phyloP scores from a whole-genome alignment of 2,329 filamentous ascomycete species.

The Colletotrichum sp. region DNA sequence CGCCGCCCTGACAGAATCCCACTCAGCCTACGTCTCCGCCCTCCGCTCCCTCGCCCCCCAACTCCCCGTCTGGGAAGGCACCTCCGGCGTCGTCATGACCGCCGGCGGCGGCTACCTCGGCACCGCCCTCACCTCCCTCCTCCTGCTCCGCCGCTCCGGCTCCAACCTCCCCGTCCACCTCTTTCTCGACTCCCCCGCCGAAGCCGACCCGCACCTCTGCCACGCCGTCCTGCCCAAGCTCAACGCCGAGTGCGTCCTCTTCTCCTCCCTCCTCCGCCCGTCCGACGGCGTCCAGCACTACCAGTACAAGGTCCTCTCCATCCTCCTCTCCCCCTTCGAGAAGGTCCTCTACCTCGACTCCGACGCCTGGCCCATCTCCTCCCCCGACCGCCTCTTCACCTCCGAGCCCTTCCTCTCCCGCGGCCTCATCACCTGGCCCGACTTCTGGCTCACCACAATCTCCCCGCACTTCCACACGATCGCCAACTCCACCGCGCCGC shows the following conservation, averaged over 20 bases:
- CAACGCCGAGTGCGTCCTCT: constrained; percentile 35
- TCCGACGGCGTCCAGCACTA: constrained; percentile 41
- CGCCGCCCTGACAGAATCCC: neutral
- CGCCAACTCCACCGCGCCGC: constrained; percentile 35
- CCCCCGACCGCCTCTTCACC: constrained; percentile 49
- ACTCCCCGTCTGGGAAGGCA: constrained; percentile 33
- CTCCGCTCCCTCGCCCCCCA: constrained; percentile 32
- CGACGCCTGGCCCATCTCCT: constrained; percentile 54
- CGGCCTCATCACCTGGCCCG: constrained; percentile 63
- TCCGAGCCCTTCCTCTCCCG: constrained; percentile 54
- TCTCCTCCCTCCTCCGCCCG: constrained; percentile 30
- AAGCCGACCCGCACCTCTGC: constrained; percentile 36
- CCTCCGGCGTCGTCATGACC: constrained; percentile 55
- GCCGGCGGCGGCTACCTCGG: constrained; percentile 53
- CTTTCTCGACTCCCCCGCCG: constrained; percentile 35
- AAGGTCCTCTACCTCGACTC: constrained; percentile 64
- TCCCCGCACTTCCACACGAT: constrained; percentile 51
- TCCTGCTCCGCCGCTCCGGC: constrained; percentile 56
- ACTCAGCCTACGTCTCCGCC: constrained; percentile 35
- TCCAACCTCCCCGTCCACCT: constrained; percentile 52
- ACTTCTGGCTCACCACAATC: constrained; percentile 52
- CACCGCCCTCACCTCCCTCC: constrained; percentile 53
- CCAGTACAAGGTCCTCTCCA: constrained; percentile 62
- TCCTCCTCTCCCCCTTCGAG: constrained; percentile 64
- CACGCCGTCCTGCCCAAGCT: constrained; percentile 30